Percentiles rank a stretch among this genome's conserved stretches.
phyloP scores from a whole-genome alignment of 495 filamentous ascomycete species.

The Amorphotheca resinae region DNA sequence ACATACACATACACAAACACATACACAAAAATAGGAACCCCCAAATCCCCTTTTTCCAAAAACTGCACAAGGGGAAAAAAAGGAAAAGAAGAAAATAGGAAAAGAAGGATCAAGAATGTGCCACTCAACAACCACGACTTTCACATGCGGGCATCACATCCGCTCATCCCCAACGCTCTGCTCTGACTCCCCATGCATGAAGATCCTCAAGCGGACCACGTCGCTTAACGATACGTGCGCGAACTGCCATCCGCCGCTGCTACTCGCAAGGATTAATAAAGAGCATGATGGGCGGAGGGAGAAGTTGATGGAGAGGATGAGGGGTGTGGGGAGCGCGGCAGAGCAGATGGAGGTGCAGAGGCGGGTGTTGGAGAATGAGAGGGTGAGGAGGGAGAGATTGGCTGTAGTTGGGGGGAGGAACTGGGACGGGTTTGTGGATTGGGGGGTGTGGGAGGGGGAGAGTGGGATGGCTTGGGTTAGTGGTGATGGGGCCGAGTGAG shows the following conservation, averaged over 20 bases:
- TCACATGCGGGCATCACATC: no score
- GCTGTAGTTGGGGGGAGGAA: slow-evolving; percentile 4
- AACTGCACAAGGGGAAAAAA: no score
- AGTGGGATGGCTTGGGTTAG: neutral
- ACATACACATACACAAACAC: no score
- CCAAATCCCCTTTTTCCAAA: no score
- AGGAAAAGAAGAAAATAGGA: no score
- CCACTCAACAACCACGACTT: no score
- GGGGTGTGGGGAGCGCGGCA: neutral
- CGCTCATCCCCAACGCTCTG: no score
- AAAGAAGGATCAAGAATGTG: no score
- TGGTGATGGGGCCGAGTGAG: neutral
- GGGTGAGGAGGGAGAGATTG: neutral
- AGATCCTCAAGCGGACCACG: no score
- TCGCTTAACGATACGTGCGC: slow-evolving; percentile 21
- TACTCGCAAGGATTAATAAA: slow-evolving; percentile 5
- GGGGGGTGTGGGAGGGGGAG: slow-evolving; percentile 3
- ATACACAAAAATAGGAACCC: no score
- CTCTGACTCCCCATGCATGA: no score
- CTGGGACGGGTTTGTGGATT: slow-evolving; percentile 15
- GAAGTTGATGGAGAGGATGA: slow-evolving; percentile 14
- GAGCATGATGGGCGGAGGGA: slow-evolving; percentile 1
- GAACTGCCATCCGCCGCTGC: slow-evolving; percentile 16
- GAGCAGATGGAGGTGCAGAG: neutral
- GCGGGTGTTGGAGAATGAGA: slow-evolving; percentile 1